phyloP scores from a whole-genome alignment of 2,329 filamentous ascomycete species.

The Fusarium sp. region DNA sequence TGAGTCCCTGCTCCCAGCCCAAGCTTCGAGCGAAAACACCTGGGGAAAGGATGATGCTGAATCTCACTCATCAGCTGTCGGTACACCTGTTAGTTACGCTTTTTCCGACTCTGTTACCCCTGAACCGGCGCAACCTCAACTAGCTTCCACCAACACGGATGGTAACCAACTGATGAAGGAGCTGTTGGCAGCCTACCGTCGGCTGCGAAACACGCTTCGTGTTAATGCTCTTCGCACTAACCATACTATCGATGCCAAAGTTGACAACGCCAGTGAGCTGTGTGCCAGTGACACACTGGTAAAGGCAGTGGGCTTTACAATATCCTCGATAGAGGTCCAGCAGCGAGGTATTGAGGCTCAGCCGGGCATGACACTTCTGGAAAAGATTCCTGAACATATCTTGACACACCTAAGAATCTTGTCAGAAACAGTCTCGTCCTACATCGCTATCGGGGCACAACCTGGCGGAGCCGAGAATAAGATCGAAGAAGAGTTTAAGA shows the following conservation, averaged over 20 bases:
- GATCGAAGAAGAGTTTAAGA: conserved; percentile 73
- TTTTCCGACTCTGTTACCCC: conserved; percentile 52
- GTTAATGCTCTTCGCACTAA: conserved; percentile 63
- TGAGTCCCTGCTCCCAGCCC: conserved; percentile 52
- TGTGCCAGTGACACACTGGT: conserved; percentile 69
- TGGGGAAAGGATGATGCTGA: conserved; percentile 56
- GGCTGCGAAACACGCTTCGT: conserved; percentile 67
- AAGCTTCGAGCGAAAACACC: conserved; percentile 52
- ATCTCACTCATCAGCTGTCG: conserved; percentile 48
- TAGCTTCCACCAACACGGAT: conserved; percentile 23
- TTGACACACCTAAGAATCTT: conserved; percentile 89
- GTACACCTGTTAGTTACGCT: conserved; percentile 57
- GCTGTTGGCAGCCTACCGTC: conserved; percentile 69
- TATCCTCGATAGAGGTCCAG: conserved; percentile 89
- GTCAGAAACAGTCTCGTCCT: conserved; percentile 88
- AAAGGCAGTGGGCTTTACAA: conserved; percentile 80
- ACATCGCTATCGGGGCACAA: conserved; percentile 80
- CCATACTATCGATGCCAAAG: conserved; percentile 49
- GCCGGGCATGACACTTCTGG: conserved; percentile 78
- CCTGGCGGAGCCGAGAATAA: conserved; percentile 68
- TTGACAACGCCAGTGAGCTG: conserved; percentile 57
- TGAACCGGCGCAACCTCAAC: conserved; percentile 36
- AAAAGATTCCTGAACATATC: conserved; percentile 84
- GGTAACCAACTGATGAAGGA: conserved; percentile 58
- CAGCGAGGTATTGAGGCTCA: conserved; percentile 85